Evolutionary conservation across 805 yeast genomes (phyloP).

Genomic region (Candida bentonensis): DNA sequence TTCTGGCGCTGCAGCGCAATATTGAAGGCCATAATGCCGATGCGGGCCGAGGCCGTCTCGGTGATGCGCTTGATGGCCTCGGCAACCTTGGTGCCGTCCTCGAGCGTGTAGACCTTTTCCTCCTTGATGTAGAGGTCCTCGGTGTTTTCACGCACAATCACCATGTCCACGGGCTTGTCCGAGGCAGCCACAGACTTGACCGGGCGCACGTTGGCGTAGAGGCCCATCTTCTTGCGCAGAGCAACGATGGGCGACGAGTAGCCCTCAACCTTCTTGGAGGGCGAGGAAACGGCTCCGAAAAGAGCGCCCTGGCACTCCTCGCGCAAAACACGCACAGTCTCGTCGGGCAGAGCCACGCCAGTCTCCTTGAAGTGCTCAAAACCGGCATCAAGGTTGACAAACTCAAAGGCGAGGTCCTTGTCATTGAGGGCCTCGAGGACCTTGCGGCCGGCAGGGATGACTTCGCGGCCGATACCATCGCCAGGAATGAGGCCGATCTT

Average conservation of each 20-base stretch:
- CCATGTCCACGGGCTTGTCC: constrained; percentile 89
- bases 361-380: constrained; percentile 85
- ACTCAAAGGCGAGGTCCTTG: constrained; percentile 59
- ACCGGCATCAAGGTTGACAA: constrained; percentile 84
- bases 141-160: constrained; percentile 96
- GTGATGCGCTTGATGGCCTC: constrained; percentile 96
- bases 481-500: constrained; percentile 73
- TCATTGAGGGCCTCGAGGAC: constrained; percentile 67
- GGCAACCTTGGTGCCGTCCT: constrained; percentile 80
- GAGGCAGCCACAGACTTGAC: constrained; percentile 83
- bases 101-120: constrained; percentile 58
- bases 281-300: constrained; percentile 93
- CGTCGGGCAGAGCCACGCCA: constrained; percentile 93
- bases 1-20: constrained; percentile 85
- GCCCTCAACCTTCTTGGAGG: constrained; percentile 85
- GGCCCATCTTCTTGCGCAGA: constrained; percentile 86
- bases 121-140: constrained; percentile 95
- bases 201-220: constrained; percentile 95
- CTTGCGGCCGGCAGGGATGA: constrained; percentile 90
- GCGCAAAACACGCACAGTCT: constrained; percentile 66
- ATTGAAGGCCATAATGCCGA: constrained; percentile 83
- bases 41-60: constrained; percentile 71
- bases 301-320: constrained; percentile 90
- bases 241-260: constrained; percentile 98
- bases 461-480: constrained; percentile 97